A percentile compares a stretch with the other conserved stretches of the same genome.
Conservation (phyloP, 495 filamentous ascomycete species). For the Penicillium paradoxum region DNA sequence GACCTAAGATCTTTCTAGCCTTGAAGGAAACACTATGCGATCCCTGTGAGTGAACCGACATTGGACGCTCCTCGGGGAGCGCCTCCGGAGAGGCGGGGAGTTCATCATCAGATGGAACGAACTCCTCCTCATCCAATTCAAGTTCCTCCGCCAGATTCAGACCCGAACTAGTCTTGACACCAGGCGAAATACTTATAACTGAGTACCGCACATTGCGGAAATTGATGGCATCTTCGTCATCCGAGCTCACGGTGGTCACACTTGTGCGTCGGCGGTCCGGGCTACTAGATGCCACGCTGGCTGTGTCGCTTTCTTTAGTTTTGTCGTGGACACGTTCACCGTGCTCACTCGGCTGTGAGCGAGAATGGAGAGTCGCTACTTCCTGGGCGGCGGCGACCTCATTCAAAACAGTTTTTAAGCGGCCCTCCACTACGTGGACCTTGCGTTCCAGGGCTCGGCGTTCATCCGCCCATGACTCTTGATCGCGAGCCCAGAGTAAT, state of each 20-base stretch:
- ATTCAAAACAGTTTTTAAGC: conserved; percentile 75
- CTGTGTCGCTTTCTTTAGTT: conserved; percentile 60
- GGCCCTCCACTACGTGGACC: conserved; percentile 79
- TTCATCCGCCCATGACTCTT: conserved; percentile 75
- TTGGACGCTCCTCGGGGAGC: conserved; percentile 45
- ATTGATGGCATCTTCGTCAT: conserved; percentile 30
- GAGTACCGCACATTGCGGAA: conserved; percentile 58
- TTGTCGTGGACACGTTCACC: conserved; percentile 32
- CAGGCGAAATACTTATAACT: conserved; percentile 48
- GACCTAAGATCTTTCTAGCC: conserved; percentile 47
- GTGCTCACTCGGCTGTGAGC: conserved; percentile 20
- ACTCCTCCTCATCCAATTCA: conserved; percentile 71
- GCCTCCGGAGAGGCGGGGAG: conserved; percentile 23
- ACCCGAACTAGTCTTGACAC: conserved; percentile 52
- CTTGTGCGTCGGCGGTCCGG: conserved; percentile 52
- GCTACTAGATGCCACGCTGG: conserved; percentile 72
- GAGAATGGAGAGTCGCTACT: conserved; percentile 30
- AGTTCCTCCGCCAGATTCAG: conserved; percentile 87
- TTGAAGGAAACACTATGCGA: conserved; percentile 41
- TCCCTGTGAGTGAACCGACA: conserved; percentile 39
- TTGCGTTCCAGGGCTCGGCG: conserved; percentile 76
- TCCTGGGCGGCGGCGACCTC: conserved; percentile 76
- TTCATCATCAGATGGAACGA: conserved; percentile 37
- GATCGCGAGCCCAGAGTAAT: conserved; percentile 73
- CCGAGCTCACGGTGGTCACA: conserved; percentile 61